Percentiles rank a stretch among this genome's conserved stretches.
phyloP scores from a whole-genome alignment of 768 basidiomycete genomes.

The Pleurotus djamor region DNA sequence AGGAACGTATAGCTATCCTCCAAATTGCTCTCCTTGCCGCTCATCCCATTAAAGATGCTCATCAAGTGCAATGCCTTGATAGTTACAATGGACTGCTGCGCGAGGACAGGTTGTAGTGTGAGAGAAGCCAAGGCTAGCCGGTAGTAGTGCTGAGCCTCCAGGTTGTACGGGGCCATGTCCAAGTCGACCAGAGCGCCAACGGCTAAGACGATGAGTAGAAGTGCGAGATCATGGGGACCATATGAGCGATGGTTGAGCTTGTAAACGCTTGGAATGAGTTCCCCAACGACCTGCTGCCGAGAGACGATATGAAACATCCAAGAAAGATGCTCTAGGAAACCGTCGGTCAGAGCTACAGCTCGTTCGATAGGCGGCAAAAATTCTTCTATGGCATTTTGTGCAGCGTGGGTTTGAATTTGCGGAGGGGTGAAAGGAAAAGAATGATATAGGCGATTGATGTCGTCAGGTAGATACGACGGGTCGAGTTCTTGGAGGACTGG shows the following conservation, averaged over 20 bases:
- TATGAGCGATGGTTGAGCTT: conserved; percentile 30
- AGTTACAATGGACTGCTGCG: conserved; percentile 42
- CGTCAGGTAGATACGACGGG: conserved; percentile 39
- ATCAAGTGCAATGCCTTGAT: conserved; percentile 49
- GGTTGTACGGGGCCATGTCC: conserved; percentile 39
- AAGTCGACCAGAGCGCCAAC: conserved; percentile 49
- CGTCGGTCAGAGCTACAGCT: conserved; percentile 40
- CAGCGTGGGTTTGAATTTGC: conserved; percentile 26
- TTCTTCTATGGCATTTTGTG: conserved; percentile 39
- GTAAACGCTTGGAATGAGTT: conserved; percentile 47
- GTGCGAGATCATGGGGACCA: conserved; percentile 48
- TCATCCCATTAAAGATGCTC: conserved; percentile 54
- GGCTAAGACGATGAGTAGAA: conserved; percentile 43
- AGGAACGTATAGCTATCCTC: conserved; percentile 45
- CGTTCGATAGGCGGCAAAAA: conserved; percentile 42
- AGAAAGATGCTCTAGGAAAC: conserved; percentile 44
- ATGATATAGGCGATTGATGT: conserved; percentile 38
- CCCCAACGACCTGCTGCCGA: conserved; percentile 38
- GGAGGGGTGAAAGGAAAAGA: conserved; percentile 44
- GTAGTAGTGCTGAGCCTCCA: conserved; percentile 54
- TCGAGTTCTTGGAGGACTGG: conserved; percentile 35
- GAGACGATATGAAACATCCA: conserved; percentile 52
- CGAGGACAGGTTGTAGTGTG: conserved; percentile 41
- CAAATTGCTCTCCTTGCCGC: conserved; percentile 47
- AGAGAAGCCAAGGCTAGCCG: conserved; percentile 44